Evolutionary conservation across 805 yeast genomes (phyloP), one percentile per base, ranked within the genome.

Genomic region (Wickerhamiella azymoides): DNA sequence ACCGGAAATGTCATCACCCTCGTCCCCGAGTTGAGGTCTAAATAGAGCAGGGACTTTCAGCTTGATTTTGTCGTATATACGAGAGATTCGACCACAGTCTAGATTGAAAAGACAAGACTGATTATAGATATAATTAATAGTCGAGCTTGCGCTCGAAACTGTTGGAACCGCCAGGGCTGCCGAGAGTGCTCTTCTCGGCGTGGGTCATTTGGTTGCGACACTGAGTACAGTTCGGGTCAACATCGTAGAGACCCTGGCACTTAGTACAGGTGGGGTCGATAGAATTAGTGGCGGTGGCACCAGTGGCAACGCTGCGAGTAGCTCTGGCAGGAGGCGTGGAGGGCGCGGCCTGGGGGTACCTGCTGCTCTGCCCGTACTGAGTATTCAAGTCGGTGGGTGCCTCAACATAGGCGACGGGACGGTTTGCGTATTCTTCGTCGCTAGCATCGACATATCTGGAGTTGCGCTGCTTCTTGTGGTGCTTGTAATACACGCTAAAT

Each of bases 1-100:
- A 72, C 78, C 0, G 93, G 92, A 8, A 76, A 73, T 57, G 80
- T 84, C 5, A 61, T 72, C 49, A 67, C 80, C 0, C 62, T 83
- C 33, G 94, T 84, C 16, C 89, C 94, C 1, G 95, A 84, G 45
- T 53, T 49, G 38, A 21, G 24, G 24, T 21, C 24, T 4, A 5
- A 21, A 21, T 4, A 4, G 24, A n/a, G n/a, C n/a, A n/a, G n/a
- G n/a, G n/a, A n/a, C n/a, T n/a, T n/a, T n/a, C n/a, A n/a, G n/a
- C n/a, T n/a, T n/a, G n/a, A n/a, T n/a, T n/a, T n/a, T n/a, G n/a
- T n/a, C n/a, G n/a, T n/a, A n/a, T n/a, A n/a, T n/a, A n/a, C n/a
- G n/a, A n/a, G n/a, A n/a, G n/a, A n/a, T n/a, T n/a, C n/a, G n/a
- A n/a, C n/a, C n/a, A n/a, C n/a, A n/a, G n/a, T n/a, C n/a, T n/a